A percentile compares a stretch with the other conserved stretches of the same genome.
Evolutionary conservation across 2,329 filamentous ascomycete species (phyloP).

Genomic region (Colletotrichum sp.): DNA sequence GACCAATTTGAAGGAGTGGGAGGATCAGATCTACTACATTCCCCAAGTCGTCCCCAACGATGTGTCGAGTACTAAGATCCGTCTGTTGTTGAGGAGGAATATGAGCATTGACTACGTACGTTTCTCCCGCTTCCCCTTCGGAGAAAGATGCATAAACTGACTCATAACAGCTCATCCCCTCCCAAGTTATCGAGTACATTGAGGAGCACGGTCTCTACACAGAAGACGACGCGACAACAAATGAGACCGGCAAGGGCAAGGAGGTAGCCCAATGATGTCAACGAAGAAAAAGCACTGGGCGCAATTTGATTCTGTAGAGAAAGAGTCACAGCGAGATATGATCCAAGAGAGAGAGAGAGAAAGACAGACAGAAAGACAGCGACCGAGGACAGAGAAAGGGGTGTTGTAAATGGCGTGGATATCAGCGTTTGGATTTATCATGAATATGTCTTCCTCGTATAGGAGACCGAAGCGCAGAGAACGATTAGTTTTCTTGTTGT

Average conservation of each 20-base stretch:
- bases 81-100: conserved; percentile 20
- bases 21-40: conserved; percentile 86
- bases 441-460: neutral
- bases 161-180: conserved; percentile 67
- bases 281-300: neutral
- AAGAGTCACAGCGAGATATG: neutral
- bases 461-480: neutral
- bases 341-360: neutral
- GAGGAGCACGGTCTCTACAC: conserved; percentile 70
- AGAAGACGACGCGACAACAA: conserved; percentile 38
- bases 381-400: neutral
- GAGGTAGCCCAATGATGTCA: conserved; percentile 1
- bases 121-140: neutral
- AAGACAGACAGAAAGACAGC: neutral
- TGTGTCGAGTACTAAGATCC: conserved; percentile 47
- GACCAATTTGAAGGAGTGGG: conserved; percentile 80
- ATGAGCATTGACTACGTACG: conserved; percentile 25
- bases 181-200: conserved; percentile 77
- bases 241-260: conserved; percentile 16
- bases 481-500: neutral
- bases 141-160: neutral
- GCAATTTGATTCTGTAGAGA: neutral
- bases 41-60: conserved; percentile 89
- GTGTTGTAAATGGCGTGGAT: conserved; percentile 4
- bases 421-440: conserved; percentile 18